Percentiles rank a stretch among this genome's conserved stretches.
Evolutionary conservation across 23 red algal species (phyloP).

Genomic region (Gracilaria caudata): DNA sequence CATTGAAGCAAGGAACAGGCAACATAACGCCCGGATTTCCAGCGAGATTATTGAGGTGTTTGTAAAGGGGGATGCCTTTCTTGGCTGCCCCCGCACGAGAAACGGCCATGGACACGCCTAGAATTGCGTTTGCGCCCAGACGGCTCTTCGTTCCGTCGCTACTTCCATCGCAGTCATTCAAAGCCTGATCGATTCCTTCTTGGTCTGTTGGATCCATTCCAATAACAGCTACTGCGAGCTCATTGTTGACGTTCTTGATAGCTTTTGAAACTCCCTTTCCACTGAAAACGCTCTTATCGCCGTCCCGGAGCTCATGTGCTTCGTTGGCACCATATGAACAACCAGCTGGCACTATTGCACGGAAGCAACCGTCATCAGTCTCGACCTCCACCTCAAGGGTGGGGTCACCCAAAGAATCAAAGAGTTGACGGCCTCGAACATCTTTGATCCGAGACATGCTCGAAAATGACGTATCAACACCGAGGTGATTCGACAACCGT

Average conservation of each 20-base stretch:
- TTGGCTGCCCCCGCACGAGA: slow-evolving; percentile 91
- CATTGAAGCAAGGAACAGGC: slow-evolving; percentile 94
- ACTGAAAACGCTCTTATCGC: slow-evolving; percentile 69
- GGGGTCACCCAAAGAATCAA: slow-evolving; percentile 85
- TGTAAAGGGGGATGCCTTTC: slow-evolving; percentile 87
- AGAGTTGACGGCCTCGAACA: slow-evolving; percentile 81
- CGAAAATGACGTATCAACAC: not conserved
- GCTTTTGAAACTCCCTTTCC: slow-evolving; percentile 97
- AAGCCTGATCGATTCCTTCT: slow-evolving; percentile 84
- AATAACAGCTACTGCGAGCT: slow-evolving; percentile 86
- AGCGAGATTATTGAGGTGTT: slow-evolving; percentile 97
- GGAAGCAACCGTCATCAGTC: slow-evolving; percentile 85
- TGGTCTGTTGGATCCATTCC: slow-evolving; percentile 96
- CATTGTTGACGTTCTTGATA: slow-evolving; percentile 86
- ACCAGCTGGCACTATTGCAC: slow-evolving; percentile 91
- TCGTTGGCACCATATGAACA: slow-evolving; percentile 82
- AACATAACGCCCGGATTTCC: slow-evolving; percentile 86
- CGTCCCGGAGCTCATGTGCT: slow-evolving; percentile 93
- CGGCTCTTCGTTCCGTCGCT: slow-evolving; percentile 76
- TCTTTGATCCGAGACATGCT: slow-evolving; percentile 78
- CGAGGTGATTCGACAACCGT: not conserved
- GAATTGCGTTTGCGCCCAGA: slow-evolving; percentile 94
- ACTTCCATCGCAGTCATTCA: slow-evolving; percentile 92
- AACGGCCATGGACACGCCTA: slow-evolving; percentile 99
- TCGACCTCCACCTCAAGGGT: slow-evolving; percentile 98